These are phyloP conservation scores for Mortierella sp. DNA, from an alignment of 371 early-diverging fungal genomes.

Conservation along the genomic window DNA sequence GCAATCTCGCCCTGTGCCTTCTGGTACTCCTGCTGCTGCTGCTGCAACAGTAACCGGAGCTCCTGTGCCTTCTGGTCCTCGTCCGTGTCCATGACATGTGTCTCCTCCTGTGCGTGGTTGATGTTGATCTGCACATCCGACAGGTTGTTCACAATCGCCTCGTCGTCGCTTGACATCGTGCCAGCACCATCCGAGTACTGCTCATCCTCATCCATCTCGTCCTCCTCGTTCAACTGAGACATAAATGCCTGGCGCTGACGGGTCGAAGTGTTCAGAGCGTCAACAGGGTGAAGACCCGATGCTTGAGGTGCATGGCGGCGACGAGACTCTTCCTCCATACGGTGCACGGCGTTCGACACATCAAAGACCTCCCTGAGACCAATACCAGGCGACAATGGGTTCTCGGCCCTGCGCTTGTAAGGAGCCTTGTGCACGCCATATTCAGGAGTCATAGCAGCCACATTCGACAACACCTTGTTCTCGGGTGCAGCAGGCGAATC, in stretches of 20 bases:
- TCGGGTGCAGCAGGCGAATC: conserved; percentile 35
- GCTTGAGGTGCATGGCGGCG: conserved; percentile 49
- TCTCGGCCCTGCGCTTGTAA: conserved; percentile 53
- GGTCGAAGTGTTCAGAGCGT: conserved; percentile 39
- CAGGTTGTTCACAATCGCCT: conserved; percentile 18
- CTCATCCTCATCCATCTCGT: conserved; percentile 37
- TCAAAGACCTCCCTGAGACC: conserved; percentile 75
- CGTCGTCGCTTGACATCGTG: conserved; percentile 40
- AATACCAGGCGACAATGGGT: conserved; percentile 63
- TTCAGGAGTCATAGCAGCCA: conserved; percentile 35
- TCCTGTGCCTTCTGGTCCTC: conserved; percentile 36
- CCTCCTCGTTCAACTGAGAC: conserved; percentile 54
- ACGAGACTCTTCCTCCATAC: conserved; percentile 70
- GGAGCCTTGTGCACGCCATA: conserved; percentile 47
- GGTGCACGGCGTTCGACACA: conserved; percentile 64
- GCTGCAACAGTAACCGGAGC: conserved; percentile 30
- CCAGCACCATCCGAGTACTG: conserved; percentile 18
- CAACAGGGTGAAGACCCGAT: conserved; percentile 34
- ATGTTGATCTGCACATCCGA: conserved; percentile 35
- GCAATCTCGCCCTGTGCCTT: conserved; percentile 51
- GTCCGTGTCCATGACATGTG: conserved; percentile 8
- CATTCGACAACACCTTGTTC: conserved; percentile 34
- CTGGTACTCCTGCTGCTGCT: conserved; percentile 56
- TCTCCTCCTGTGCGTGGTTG: conserved; percentile 18
- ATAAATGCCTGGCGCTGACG: conserved; percentile 51